These are phyloP conservation scores for Colletotrichum orchidophilum DNA, from an alignment of 2,329 filamentous ascomycete species.

Conservation along the genomic window DNA sequence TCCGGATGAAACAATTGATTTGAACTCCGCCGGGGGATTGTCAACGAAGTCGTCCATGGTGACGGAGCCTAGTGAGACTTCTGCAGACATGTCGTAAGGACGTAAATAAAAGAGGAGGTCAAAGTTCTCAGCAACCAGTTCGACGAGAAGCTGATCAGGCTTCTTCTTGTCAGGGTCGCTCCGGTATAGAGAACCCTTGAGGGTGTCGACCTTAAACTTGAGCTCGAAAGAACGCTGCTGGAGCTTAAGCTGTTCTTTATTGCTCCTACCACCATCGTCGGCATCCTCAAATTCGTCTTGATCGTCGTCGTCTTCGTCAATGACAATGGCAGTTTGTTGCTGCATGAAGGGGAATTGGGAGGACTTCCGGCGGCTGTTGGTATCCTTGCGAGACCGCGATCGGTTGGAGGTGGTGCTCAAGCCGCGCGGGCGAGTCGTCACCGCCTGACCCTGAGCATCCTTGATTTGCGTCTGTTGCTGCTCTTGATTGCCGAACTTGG, in stretches of 20 bases:
- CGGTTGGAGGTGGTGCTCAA: slow-evolving; percentile 56
- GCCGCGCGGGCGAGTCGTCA: slow-evolving; percentile 51
- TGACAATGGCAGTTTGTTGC: slow-evolving; percentile 78
- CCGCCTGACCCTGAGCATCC: slow-evolving; percentile 39
- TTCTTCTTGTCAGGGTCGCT: slow-evolving; percentile 82
- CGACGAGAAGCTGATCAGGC: slow-evolving; percentile 84
- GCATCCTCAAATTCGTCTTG: slow-evolving; percentile 75
- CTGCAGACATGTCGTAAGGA: slow-evolving; percentile 91
- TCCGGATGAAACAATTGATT: slow-evolving; percentile 92
- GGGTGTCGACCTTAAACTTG: slow-evolving; percentile 92
- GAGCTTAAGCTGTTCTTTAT: slow-evolving; percentile 69
- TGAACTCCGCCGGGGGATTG: slow-evolving; percentile 88
- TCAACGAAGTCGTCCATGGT: slow-evolving; percentile 96
- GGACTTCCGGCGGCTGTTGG: slow-evolving; percentile 65
- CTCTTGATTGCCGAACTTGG: slow-evolving; percentile 71
- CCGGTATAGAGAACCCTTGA: slow-evolving; percentile 91
- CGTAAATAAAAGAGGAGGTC: slow-evolving; percentile 87
- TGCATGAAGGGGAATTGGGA: slow-evolving; percentile 79
- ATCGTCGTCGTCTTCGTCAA: slow-evolving; percentile 79
- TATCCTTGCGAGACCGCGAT: slow-evolving; percentile 54
- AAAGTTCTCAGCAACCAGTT: slow-evolving; percentile 90
- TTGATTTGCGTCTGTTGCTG: slow-evolving; percentile 22
- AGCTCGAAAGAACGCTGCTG: slow-evolving; percentile 95
- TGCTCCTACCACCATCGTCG: slow-evolving; percentile 60
- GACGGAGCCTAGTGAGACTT: slow-evolving; percentile 86